Evolutionary conservation across 768 basidiomycete genomes (phyloP).

Genomic region (Macrolepiota albuminosa): DNA sequence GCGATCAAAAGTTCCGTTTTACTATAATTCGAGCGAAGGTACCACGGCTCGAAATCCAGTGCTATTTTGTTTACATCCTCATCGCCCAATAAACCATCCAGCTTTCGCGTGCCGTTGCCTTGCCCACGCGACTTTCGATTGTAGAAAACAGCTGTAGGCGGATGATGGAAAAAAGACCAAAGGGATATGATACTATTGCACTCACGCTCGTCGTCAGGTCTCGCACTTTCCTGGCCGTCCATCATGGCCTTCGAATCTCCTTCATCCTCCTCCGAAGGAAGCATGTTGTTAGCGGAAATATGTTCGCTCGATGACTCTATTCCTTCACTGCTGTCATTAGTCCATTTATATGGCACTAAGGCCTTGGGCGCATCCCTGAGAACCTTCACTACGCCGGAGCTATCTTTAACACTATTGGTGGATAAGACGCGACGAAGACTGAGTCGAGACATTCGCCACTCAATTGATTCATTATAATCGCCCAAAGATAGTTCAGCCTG

Average conservation of each 20-base stretch:
- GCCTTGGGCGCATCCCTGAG: constrained; percentile 4
- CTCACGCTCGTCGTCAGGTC: constrained; percentile 38
- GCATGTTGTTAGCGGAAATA: constrained; percentile 4
- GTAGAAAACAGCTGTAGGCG: neutral
- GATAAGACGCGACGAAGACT: constrained; percentile 43
- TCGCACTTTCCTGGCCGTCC: constrained; percentile 19
- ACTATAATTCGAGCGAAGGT: constrained; percentile 75
- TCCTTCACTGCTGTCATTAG: constrained; percentile 9
- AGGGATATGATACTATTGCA: constrained; percentile 6
- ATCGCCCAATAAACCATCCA: constrained; percentile 61
- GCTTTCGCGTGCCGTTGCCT: constrained; percentile 42
- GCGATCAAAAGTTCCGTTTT: constrained; percentile 81
- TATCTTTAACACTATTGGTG: constrained; percentile 15
- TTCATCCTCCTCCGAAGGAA: constrained; percentile 5
- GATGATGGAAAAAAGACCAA: neutral
- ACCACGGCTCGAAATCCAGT: constrained; percentile 65
- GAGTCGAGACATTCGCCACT: constrained; percentile 70
- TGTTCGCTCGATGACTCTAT: neutral
- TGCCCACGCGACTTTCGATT: constrained; percentile 26
- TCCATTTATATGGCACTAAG: constrained; percentile 11
- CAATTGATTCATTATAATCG: constrained; percentile 71
- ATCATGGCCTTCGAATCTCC: neutral
- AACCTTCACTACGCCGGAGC: constrained; percentile 47
- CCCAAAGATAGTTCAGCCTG: constrained; percentile 65
- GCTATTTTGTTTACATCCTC: constrained; percentile 40